Evolutionary conservation across 495 filamentous ascomycete species (phyloP), one percentile per base, ranked within the genome.

Genomic region (Neurospora terricola): DNA sequence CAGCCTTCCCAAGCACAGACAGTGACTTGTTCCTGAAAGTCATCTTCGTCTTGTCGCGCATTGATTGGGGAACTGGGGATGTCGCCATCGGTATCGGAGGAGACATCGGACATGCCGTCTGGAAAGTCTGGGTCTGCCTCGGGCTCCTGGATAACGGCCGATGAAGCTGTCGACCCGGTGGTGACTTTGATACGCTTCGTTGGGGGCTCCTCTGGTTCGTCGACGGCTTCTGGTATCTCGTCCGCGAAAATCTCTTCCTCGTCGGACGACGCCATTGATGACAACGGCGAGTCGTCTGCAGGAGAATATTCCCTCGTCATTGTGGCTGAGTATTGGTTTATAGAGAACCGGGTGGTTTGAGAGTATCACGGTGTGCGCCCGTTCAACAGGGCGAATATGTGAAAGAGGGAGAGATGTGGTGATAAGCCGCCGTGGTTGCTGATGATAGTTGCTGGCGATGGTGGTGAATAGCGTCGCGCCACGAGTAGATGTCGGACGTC

Each of bases 1-100:
- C 96, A 99, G 70, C 92, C 93, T 68, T 94, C 91, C 96, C 96
- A 99, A 36, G 88, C 87, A 81, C 96, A 99, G 38, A 91, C 82
- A 4, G 93, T 96, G 71, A 98, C 90, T 80, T 98, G 96, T 75
- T 97, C 96, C 76, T 92, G 88, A 72, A 90, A 91, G 73, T 94
- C 92, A 77, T 94, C 93, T 72, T 95, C 90, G 72, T 94, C 91
- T 72, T 87, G 85, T 73, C 85, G 88, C 73, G 85, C 86, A 66
- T 87, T 88, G 73, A 84, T 80, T 3, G 91, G 91, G 0, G 90
- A 91, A 74, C 85, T 90, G 2, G 91, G 91, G n/a, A 97, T 88
- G 72, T 92, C 91, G 80, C 93, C 93, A 42, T 91, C 92, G 73
- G 92, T 96, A 78, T 99, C 96, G 54, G 90, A 92, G 59, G 93